These are phyloP conservation scores for Eucalyptus albens DNA, from an alignment of 345 rosid genomes.

Conservation along the genomic window DNA sequence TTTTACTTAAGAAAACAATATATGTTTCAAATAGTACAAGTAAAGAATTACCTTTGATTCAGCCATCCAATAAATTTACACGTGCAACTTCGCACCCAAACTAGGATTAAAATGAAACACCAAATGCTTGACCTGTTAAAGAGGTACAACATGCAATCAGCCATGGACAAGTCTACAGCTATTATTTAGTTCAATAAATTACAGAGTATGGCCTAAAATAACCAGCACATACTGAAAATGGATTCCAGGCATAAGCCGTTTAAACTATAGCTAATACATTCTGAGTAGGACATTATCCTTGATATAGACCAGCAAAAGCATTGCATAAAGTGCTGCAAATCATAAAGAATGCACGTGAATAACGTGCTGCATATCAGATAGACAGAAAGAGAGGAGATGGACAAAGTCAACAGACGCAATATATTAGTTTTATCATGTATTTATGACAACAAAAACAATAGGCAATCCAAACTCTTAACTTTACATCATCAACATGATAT, in stretches of 20 bases:
- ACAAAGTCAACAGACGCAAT: not conserved
- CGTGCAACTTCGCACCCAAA: too few species aligned
- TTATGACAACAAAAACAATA: not conserved
- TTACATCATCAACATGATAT: not conserved
- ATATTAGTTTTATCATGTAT: too few species aligned
- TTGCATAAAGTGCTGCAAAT: not conserved
- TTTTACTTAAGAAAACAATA: too few species aligned
- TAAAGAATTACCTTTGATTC: too few species aligned
- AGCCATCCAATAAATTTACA: not conserved
- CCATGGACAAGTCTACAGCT: not conserved
- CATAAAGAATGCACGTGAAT: slow-evolving; percentile 21
- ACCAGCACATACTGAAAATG: not conserved
- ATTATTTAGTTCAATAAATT: not conserved
- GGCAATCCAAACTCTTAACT: not conserved
- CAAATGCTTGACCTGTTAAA: not conserved
- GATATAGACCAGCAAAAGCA: not conserved
- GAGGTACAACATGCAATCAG: not conserved
- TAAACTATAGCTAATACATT: not conserved
- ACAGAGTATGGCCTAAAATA: not conserved
- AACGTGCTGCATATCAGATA: slow-evolving; percentile 38
- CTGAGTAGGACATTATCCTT: not conserved
- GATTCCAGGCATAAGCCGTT: not conserved
- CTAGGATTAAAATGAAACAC: not conserved
- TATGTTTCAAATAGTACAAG: too few species aligned
- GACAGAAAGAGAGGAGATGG: not conserved